Percentiles rank a stretch among this genome's conserved stretches.
These are phyloP conservation scores for Penicillium sclerotiorum DNA, from an alignment of 2,329 filamentous ascomycete genomes.

Conservation along the genomic window DNA sequence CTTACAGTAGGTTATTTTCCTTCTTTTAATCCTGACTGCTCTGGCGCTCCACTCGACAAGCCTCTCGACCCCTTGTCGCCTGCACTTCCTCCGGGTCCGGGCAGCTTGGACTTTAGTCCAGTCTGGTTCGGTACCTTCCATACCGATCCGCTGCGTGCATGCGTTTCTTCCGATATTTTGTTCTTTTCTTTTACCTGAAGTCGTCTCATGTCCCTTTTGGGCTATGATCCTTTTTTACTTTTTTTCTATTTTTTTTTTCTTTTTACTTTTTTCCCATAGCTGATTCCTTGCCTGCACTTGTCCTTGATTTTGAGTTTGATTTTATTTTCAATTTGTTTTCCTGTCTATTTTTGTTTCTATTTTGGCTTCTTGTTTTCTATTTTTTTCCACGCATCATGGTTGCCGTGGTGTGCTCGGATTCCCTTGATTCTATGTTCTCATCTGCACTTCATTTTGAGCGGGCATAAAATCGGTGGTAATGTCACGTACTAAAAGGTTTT, in stretches of 20 bases:
- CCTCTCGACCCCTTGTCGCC: constrained; percentile 33
- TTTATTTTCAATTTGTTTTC: constrained; percentile 2
- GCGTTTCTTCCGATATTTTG: constrained; percentile 29
- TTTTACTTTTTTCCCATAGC: not conserved
- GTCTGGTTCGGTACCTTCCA: constrained; percentile 30
- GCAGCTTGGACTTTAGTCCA: constrained; percentile 33
- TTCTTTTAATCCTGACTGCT: constrained; percentile 42
- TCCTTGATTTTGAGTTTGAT: no score
- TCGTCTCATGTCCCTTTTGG: constrained; percentile 14
- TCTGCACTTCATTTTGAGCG: constrained; percentile 14
- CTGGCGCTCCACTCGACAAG: constrained; percentile 34
- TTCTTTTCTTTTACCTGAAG: constrained; percentile 16
- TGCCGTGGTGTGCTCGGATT: constrained; percentile 12
- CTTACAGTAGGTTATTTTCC: constrained; percentile 54
- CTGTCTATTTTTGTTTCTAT: not conserved
- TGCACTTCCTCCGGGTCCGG: constrained; percentile 33
- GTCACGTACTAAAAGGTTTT: constrained; percentile 29
- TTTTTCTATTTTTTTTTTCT: constrained; percentile 2
- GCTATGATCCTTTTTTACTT: constrained; percentile 10
- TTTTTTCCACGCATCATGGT: constrained; percentile 18
- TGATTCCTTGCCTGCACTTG: no score
- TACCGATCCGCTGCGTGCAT: constrained; percentile 33
- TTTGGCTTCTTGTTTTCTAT: constrained; percentile 6
- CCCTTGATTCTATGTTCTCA: constrained; percentile 8
- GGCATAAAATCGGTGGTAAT: constrained; percentile 13